Base-by-base conservation (phyloP, 2,329 filamentous ascomycete species). In the Fusarium equiseti region DNA sequence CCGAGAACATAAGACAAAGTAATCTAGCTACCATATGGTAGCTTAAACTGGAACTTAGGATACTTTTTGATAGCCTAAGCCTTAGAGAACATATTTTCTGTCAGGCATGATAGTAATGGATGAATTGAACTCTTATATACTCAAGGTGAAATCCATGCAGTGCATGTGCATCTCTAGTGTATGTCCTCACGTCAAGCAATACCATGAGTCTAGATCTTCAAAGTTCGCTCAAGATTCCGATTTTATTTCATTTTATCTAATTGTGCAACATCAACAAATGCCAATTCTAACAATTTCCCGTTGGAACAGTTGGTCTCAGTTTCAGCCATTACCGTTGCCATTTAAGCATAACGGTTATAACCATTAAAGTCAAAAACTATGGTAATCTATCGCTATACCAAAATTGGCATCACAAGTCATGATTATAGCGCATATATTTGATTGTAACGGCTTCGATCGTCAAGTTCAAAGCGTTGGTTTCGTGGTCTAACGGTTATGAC, bases 351-450 rank as follows among this genome's bases (percentile, higher is more conserved):
- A 15, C 13, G 29, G 11, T 13, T 31, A 15, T 15, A 31, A 13
- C 6, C 29, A 31, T 31, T 13, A 31, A 31, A 31, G 13, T 31
- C 15, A 31, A 31, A 31, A 15, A 15, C 13, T 29, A 11, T 29
- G 11, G 32, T 38, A 18, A 38, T 38, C 9, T 38, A 38, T 18
- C 16, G 32, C 32, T 38, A 10, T 31, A 31, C 29, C 13, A 31
- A 31, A 6, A 15, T 15, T 15, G 6, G 29, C 12, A 31, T 38
- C 32, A 10, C 35, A n/a, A 38, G 35, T 4, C 3, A 6, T 0
- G 1, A 1, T 1, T n/a, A 6, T 11, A n/a, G 18, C 5, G 18
- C 6, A 38, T 10, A 38, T 38, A 38, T 2, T 38, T n/a, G 2
- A 10, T 2, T 12, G 10, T 38, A 38, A 38, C 3, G 2, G 10